phyloP scores from a whole-genome alignment of 345 rosid genomes.

The Euphorbia pulcherrima region DNA sequence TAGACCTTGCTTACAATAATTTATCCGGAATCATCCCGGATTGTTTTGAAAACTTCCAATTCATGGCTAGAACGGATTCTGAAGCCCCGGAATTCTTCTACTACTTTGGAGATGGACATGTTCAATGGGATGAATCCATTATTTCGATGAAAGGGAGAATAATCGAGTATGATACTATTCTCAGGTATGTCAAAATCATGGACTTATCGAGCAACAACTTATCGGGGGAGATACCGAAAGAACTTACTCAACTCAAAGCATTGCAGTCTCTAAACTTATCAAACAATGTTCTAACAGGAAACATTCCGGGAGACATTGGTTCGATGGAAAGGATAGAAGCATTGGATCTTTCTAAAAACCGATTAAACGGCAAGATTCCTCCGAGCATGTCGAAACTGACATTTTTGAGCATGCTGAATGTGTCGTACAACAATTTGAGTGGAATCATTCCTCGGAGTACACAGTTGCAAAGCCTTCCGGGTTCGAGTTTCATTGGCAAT shows the following conservation, averaged over 20 bases:
- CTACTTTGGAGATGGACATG: background rate
- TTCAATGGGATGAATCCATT: background rate
- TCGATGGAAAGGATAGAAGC: background rate
- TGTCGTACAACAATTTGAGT: background rate
- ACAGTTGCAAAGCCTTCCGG: background rate
- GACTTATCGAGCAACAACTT: conserved; percentile 1
- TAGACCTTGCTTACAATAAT: conserved; percentile 14
- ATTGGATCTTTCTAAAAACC: background rate
- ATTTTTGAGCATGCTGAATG: background rate
- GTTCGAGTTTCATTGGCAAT: background rate
- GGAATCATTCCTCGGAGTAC: background rate
- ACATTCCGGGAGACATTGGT: background rate
- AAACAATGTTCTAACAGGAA: background rate
- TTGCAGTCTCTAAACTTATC: conserved; percentile 3
- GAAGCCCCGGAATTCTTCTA: background rate
- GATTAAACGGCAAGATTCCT: background rate
- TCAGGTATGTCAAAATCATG: background rate
- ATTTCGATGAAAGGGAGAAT: background rate
- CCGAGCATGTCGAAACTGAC: background rate
- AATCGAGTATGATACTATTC: background rate
- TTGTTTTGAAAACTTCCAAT: conserved; percentile 5
- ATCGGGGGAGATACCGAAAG: background rate
- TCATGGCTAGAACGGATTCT: background rate
- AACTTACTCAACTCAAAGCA: background rate
- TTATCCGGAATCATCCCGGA: background rate